phyloP scores from a whole-genome alignment of 495 filamentous ascomycete genomes.

The Aspergillus ellipticus region DNA sequence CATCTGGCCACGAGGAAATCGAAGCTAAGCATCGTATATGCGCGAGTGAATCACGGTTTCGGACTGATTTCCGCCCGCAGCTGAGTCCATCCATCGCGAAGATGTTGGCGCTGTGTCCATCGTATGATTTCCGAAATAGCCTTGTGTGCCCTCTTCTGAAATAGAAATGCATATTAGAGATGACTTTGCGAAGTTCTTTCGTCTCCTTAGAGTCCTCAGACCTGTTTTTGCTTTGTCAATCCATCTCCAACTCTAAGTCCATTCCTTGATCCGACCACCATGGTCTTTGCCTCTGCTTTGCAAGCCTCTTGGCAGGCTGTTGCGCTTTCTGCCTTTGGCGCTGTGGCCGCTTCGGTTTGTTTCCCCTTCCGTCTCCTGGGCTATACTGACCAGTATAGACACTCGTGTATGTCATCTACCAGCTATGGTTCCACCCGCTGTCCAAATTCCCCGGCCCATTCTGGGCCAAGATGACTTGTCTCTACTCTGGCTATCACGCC shows the following conservation, averaged over 20 bases:
- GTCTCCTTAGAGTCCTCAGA: neutral
- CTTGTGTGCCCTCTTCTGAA: neutral
- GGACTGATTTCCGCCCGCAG: neutral
- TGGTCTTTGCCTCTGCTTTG: neutral
- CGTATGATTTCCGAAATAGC: neutral
- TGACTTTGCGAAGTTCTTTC: neutral
- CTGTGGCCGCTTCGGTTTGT: neutral
- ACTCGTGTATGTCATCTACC: neutral
- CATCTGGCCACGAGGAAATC: neutral
- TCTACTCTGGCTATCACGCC: conserved; percentile 29
- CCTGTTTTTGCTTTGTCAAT: neutral
- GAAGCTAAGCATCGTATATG: neutral
- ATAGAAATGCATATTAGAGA: neutral
- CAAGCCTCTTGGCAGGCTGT: neutral
- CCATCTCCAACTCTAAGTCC: neutral
- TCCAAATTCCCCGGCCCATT: conserved; percentile 40
- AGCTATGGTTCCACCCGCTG: conserved; percentile 29
- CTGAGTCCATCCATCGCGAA: neutral
- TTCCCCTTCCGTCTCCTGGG: neutral
- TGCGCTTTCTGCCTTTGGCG: neutral
- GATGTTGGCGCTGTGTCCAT: neutral
- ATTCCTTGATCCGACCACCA: neutral
- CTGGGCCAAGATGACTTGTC: conserved; percentile 28
- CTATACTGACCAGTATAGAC: neutral
- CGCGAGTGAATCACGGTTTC: neutral